Evolutionary conservation across 2,329 filamentous ascomycete species (phyloP).

Genomic region (Tolypocladium paradoxum): DNA sequence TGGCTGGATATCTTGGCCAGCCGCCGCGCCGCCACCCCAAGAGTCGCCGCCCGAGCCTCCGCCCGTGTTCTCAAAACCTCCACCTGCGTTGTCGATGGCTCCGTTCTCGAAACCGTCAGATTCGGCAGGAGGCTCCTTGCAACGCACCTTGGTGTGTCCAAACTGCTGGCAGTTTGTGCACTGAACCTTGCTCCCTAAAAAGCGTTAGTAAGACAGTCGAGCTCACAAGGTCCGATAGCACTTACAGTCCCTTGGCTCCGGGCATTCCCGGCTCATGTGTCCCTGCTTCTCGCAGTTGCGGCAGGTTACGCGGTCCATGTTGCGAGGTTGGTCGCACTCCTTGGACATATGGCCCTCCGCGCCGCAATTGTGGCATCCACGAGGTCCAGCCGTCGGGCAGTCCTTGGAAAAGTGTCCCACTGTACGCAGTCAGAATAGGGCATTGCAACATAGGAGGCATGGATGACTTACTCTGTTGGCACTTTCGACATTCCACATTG

Average conservation of each 20-base stretch:
- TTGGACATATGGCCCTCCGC: constrained; percentile 46
- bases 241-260: constrained; percentile 37
- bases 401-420: constrained; percentile 52
- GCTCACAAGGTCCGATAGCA: background rate
- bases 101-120: background rate
- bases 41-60: background rate
- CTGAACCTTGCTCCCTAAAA: constrained; percentile 27
- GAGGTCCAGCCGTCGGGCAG: constrained; percentile 49
- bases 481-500: constrained; percentile 56
- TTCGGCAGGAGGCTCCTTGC: constrained; percentile 15
- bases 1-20: background rate
- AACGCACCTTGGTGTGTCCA: constrained; percentile 28
- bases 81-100: background rate
- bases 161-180: constrained; percentile 27
- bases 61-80: background rate
- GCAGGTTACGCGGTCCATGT: constrained; percentile 41
- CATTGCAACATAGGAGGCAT: background rate
- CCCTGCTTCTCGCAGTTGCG: constrained; percentile 50
- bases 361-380: constrained; percentile 52
- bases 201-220: constrained; percentile 8
- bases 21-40: background rate
- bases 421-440: constrained; percentile 14
- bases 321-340: constrained; percentile 37
- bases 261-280: constrained; percentile 53
- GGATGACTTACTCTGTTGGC: constrained; percentile 42